Evolutionary conservation across 441 rosid species (phyloP), one percentile per base, ranked within the genome.

Genomic region (Codiaeum variegatum): DNA sequence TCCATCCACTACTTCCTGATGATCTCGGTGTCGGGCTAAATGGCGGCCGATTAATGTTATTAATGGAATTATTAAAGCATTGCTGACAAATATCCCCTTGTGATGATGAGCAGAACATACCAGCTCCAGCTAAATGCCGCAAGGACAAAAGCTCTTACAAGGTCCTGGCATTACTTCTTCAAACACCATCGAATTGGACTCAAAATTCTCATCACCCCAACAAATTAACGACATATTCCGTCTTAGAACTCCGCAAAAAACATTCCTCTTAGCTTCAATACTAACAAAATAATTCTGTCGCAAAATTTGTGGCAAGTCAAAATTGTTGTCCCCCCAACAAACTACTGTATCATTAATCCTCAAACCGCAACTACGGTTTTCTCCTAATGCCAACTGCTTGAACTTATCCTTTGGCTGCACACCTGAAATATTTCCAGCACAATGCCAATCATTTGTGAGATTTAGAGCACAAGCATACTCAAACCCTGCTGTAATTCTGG

Each of bases 261-360:
- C 83, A 28, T 21, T 66, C 62, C 75, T 82, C 75, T 85, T 87
- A 11, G 88, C 92, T 59, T 83, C 82, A 61, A 88, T 82, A 0
- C 85, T 42, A 65, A 51, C n/a, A 58, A 90, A 90, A 10, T 0
- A 0, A 54, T 0, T 19, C 29, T 58, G 58, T 55, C 44, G 47
- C 52, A 87, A 76, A 42, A 6, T 63, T 40, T 52, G 66, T 1
- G 88, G 91, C 75, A 90, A 70, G 21, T 62, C 70, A 75, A 83
- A 90, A 65, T 73, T 74, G 60, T 77, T 78, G 69, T 80, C 70
- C 40, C 92, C 90, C 91, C 90, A 90, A 62, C 95, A 90, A 49
- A 80, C 70, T 0, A 84, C 87, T 23, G 62, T 84, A n/a, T 38
- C 78, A 47, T 85, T 49, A 16, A 23, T 2, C 77, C 84, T 42